Evolutionary conservation across 306 rosid genomes (phyloP), one percentile per base, ranked within the genome.

Genomic region (Fragaria ananassa): DNA sequence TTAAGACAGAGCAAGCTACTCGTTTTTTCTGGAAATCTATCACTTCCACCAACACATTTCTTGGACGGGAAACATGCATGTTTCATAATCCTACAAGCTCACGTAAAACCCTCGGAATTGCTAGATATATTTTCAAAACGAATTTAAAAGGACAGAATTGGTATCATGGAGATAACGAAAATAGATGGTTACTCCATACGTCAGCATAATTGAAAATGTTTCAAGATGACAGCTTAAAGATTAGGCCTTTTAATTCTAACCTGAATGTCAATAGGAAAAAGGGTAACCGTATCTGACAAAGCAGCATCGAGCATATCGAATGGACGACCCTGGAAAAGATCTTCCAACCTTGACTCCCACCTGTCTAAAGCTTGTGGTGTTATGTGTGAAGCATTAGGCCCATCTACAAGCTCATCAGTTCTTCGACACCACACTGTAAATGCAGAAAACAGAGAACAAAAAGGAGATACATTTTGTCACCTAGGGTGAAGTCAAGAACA

Each of bases 301-400:
- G 98, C 96, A 85, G 98, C 98, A 83, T 93, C 98, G 27, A 80
- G 89, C 98, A 93, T 90, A 83, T 93, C 98, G 51, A 86, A 93
- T 8, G 98, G 96, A 11, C 90, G 87, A 17, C 97, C 93, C 64
- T 85, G 83, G 51, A 90, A 93, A 15, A 93, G 96, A 81, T 93
- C 93, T 3, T 50, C 78, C 73, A 91, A 74, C 69, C 96, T 74
- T 63, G 74, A 78, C 68, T 91, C 97, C 98, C 98, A 93, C 70
- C 98, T 81, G 45, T 90, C 98, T 34, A 93, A 87, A 1, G 97
- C 98, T 68, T 78, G 87, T 7, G 98, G 96, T 1, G 98, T 93
- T 41, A 91, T 91, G 83, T 91, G 94, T 25, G 97, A 82, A 53
- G 98, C 96, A 45, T 93, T 93, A 34, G 98, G 98, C 2, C 98